phyloP scores from a whole-genome alignment of 2,329 filamentous ascomycete genomes.

The Trichoderma arundinaceum region DNA sequence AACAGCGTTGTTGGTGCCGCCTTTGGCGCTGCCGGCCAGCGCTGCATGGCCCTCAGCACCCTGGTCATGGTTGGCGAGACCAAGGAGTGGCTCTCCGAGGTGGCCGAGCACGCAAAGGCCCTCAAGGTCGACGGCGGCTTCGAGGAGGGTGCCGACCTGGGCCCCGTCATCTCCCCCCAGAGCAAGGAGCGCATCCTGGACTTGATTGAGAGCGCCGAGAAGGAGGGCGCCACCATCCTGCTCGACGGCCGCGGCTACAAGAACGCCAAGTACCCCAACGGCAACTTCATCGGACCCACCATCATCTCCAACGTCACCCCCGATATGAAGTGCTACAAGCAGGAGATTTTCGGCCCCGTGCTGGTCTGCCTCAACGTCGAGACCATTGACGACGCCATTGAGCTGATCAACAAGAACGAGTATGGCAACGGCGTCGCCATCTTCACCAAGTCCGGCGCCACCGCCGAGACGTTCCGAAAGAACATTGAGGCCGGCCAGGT shows the following conservation, averaged over 20 bases:
- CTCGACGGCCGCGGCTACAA: constrained; percentile 78
- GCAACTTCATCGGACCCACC: constrained; percentile 84
- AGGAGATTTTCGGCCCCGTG: constrained; percentile 87
- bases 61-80: constrained; percentile 85
- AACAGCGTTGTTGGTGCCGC: constrained; percentile 84
- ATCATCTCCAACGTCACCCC: constrained; percentile 82
- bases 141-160: constrained; percentile 78
- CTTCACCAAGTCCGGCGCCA: constrained; percentile 79
- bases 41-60: constrained; percentile 86
- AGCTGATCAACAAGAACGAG: constrained; percentile 82
- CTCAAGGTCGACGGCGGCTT: constrained; percentile 82
- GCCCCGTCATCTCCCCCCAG: constrained; percentile 80
- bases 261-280: constrained; percentile 79
- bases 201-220: constrained; percentile 76
- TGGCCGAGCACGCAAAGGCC: constrained; percentile 75
- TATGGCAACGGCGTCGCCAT: constrained; percentile 88
- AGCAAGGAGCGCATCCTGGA: constrained; percentile 79
- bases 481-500: constrained; percentile 86
- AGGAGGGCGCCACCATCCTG: constrained; percentile 81
- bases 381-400: constrained; percentile 79
- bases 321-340: constrained; percentile 81
- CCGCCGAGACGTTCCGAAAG: constrained; percentile 77
- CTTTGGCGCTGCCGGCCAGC: constrained; percentile 83
- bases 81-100: constrained; percentile 79
- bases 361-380: constrained; percentile 80